A percentile compares a stretch with the other conserved stretches of the same genome.
Conservation (phyloP, 1,284 basidiomycete species). For the Porogramme epimiltina region DNA sequence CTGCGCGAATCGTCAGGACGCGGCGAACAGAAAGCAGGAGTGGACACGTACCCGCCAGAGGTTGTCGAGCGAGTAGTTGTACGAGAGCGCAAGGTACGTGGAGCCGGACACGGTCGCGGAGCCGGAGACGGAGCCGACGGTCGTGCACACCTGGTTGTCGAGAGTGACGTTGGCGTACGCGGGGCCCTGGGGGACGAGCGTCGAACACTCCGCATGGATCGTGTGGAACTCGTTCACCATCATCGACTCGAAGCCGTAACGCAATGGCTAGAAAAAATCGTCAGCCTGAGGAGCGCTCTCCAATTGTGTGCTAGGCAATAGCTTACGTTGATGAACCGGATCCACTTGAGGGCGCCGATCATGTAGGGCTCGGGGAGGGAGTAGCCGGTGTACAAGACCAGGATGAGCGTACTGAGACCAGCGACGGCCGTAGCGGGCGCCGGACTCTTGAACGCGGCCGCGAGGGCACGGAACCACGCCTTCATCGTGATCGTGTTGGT, state of each 20-base stretch:
- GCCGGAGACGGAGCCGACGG: conserved; percentile 54
- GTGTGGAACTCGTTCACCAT: conserved; percentile 60
- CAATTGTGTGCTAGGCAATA: too few relatives aligned
- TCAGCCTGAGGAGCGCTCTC: conserved; percentile 1
- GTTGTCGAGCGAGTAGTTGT: conserved; percentile 59
- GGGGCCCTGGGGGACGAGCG: conserved; percentile 46
- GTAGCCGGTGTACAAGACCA: conserved; percentile 53
- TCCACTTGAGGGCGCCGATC: conserved; percentile 67
- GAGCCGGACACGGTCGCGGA: conserved; percentile 49
- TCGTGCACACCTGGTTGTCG: conserved; percentile 63
- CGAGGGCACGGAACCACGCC: conserved; percentile 60
- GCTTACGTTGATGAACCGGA: conserved; percentile 62
- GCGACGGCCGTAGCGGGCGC: conserved; percentile 62
- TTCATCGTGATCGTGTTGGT: conserved; percentile 59
- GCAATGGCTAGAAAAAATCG: conserved; percentile 37
- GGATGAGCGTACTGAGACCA: conserved; percentile 51
- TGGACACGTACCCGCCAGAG: conserved; percentile 63
- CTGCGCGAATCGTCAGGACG: conserved; percentile 28
- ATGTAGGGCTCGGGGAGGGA: conserved; percentile 54
- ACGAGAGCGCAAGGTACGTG: conserved; percentile 59
- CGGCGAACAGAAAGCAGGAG: neutral
- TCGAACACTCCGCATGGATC: conserved; percentile 41
- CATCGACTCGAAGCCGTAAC: conserved; percentile 54
- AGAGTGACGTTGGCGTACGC: conserved; percentile 56
- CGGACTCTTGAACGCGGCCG: conserved; percentile 52